Percentiles rank a stretch among this genome's conserved stretches.
phyloP scores from a whole-genome alignment of 2,329 filamentous ascomycete species.

The Ophiostoma tasmaniense region DNA sequence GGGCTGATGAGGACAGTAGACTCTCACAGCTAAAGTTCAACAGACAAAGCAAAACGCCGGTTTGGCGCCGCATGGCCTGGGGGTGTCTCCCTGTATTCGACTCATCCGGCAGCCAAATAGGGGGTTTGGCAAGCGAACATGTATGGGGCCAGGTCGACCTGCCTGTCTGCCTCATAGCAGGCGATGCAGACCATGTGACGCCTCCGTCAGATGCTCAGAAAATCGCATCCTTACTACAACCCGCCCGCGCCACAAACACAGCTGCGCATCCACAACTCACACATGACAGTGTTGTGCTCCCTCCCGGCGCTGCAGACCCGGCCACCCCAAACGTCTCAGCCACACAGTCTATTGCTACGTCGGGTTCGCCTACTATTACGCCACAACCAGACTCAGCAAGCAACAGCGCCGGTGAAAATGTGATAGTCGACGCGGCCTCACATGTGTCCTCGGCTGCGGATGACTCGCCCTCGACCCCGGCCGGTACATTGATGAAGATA shows the following conservation, averaged over 20 bases:
- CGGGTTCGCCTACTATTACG: neutral
- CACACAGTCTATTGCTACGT: no score
- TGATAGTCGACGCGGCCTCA: no score
- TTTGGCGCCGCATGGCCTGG: slow-evolving; percentile 74
- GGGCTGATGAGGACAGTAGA: slow-evolving; percentile 57
- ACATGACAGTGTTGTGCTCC: neutral
- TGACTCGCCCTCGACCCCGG: slow-evolving; percentile 29
- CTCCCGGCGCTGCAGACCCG: neutral
- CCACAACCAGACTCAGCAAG: neutral
- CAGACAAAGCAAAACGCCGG: slow-evolving; percentile 69
- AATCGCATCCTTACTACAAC: slow-evolving; percentile 24
- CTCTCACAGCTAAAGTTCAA: slow-evolving; percentile 68
- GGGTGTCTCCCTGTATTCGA: slow-evolving; percentile 58
- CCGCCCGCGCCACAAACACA: neutral
- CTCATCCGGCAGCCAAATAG: slow-evolving; percentile 38
- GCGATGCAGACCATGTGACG: slow-evolving; percentile 67
- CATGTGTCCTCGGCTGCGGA: neutral
- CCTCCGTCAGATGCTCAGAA: slow-evolving; percentile 28
- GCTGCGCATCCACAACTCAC: neutral
- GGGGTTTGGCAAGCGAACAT: slow-evolving; percentile 60
- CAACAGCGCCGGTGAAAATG: no score
- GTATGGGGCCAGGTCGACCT: slow-evolving; percentile 64
- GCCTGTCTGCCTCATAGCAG: slow-evolving; percentile 72
- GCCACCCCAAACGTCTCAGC: neutral
- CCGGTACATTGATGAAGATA: slow-evolving; percentile 31